Evolutionary conservation across 495 filamentous ascomycete species (phyloP).

Genomic region (Lophium mytilinum): DNA sequence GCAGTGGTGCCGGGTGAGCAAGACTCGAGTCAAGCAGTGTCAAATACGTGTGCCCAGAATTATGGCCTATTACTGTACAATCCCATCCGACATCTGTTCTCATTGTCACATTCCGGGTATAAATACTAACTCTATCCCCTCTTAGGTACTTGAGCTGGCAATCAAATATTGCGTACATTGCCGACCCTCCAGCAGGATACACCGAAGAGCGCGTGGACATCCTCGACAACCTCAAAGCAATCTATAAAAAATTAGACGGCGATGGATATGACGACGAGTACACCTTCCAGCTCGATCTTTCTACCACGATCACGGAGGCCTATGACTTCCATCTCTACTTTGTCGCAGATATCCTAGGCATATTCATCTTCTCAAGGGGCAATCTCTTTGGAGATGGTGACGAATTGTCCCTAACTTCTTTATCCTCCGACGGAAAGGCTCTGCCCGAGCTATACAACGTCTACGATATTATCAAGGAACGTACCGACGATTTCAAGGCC

Average conservation of each 20-base stretch:
- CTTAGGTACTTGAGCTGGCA: slow-evolving; percentile 35
- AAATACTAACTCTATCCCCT: no score
- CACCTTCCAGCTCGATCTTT: slow-evolving; percentile 35
- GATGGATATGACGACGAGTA: slow-evolving; percentile 38
- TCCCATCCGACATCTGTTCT: no score
- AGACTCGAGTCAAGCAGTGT: no score
- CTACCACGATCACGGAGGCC: slow-evolving; percentile 32
- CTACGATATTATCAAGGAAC: not conserved
- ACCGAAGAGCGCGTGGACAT: slow-evolving; percentile 38
- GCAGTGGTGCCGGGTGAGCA: no score
- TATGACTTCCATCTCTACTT: slow-evolving; percentile 40
- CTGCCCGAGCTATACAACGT: not conserved
- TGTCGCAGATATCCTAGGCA: slow-evolving; percentile 34
- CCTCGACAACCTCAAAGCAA: slow-evolving; percentile 30
- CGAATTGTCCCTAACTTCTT: not conserved
- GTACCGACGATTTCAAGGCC: not conserved
- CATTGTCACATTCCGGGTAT: no score
- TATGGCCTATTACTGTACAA: no score
- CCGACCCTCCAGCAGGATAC: slow-evolving; percentile 37
- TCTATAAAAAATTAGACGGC: slow-evolving; percentile 29
- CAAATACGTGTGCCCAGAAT: no score
- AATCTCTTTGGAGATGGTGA: not conserved
- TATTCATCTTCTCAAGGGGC: not conserved
- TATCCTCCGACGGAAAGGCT: not conserved
- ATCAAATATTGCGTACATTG: slow-evolving; percentile 31